Evolutionary conservation across 176 grass and related monocot species (phyloP), one percentile per base, ranked within the genome.

Genomic region (Olyra latifolia): DNA sequence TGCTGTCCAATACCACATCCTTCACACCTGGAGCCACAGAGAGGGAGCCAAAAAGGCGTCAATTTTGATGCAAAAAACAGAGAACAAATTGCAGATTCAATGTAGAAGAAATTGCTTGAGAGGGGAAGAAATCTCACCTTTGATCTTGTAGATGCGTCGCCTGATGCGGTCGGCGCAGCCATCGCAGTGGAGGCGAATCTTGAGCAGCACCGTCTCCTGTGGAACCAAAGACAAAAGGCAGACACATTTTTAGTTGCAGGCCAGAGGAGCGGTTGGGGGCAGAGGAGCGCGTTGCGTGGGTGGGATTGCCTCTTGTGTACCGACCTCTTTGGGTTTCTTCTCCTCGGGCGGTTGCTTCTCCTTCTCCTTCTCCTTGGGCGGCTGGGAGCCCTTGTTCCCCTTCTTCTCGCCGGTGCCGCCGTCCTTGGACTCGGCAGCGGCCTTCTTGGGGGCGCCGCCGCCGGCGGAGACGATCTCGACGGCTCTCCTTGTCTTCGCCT

Each of bases 161-260:
- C 79, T 52, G 78, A 99, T 99, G 72, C 88, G 84, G 38, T 90
- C 78, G 13, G 94, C 84, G 86, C 97, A 99, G 71, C 91, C 87
- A 27, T 95, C 93, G 82, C 97, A 95, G 83, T 99, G 97, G 24
- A 99, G 93, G 10, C 84, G 88, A 47, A 99, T 95, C 87, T 78
- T 90, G 62, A 99, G 93, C 70, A 91, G 19, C 74, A 88, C 90
- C 8, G 86, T 89, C 59, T 86, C 90, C 83, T 86, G 81, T 2
- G 6, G 47, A 15, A 44, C 62, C 24, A 22, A 38, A 38, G 57
- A 80, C 10, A 23, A 44, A 25, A 61, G 76, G 1, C 47, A 76
- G 75, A 66, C 53, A 23, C 23, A 24, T 53, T 16, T 62, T 89
- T 44, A 73, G 80, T 24, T n/a, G 82, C 6, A 58, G 57, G 87